Percentiles rank a stretch among this genome's conserved stretches.
phyloP scores from a whole-genome alignment of 2,329 filamentous ascomycete genomes.

The Diaporthe vaccinii region DNA sequence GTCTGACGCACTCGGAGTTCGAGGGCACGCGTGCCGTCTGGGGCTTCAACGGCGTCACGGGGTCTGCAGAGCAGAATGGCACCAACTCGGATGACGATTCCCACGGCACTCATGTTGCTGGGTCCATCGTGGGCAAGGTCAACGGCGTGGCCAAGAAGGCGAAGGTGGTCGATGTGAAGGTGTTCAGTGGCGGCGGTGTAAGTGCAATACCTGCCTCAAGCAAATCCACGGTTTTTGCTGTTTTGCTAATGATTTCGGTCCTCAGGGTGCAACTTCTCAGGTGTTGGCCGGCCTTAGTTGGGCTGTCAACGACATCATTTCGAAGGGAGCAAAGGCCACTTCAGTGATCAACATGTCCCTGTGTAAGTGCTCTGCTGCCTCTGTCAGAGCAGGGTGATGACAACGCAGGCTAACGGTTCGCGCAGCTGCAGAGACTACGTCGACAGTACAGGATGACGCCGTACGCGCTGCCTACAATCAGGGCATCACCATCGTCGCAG shows the following conservation, averaged over 20 bases:
- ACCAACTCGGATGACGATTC: slow-evolving; percentile 20
- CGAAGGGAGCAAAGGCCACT: slow-evolving; percentile 10
- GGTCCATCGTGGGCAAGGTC: slow-evolving; percentile 16
- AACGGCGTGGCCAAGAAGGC: slow-evolving; percentile 21
- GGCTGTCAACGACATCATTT: slow-evolving; percentile 12
- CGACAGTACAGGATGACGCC: background rate
- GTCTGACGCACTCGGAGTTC: slow-evolving; percentile 2
- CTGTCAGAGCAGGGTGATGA: too few species aligned
- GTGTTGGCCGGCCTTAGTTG: slow-evolving; percentile 1
- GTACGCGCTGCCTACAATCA: slow-evolving; percentile 2
- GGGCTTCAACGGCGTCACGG: slow-evolving; percentile 16
- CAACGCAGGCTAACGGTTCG: background rate
- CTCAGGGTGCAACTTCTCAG: background rate
- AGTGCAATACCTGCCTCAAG: background rate
- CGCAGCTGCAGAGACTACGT: background rate
- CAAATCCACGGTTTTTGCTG: background rate
- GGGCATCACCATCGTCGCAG: slow-evolving; percentile 6
- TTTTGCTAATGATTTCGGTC: background rate
- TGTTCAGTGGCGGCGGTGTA: background rate
- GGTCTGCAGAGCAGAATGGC: background rate
- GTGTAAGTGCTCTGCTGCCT: background rate
- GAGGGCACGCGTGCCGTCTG: slow-evolving; percentile 8
- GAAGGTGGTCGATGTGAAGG: slow-evolving; percentile 12
- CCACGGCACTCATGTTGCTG: slow-evolving; percentile 16
- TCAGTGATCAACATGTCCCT: slow-evolving; percentile 25